Evolutionary conservation across 495 filamentous ascomycete species (phyloP), one percentile per base, ranked within the genome.

Genomic region (Aspergillus baeticus): DNA sequence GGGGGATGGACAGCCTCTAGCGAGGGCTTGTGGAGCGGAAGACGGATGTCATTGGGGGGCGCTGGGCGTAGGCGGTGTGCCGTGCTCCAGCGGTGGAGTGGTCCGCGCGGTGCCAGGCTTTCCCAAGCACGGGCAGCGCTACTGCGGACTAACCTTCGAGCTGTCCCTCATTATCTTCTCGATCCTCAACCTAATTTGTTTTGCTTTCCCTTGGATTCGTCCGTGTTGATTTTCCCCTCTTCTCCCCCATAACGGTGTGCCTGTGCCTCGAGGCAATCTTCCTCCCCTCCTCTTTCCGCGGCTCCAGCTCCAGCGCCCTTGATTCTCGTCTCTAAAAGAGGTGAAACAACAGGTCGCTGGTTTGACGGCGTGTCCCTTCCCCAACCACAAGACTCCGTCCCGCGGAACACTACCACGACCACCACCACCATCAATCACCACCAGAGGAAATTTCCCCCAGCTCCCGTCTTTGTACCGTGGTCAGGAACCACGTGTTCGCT

Each of bases 1-100:
- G 34, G 18, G 39, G 31, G 14, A 38, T 43, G 33, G 45, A 59
- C 51, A 55, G 51, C 58, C 58, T 60, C 38, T 60, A 45, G 36
- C 45, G 10, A 29, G 37, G 47, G 46, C 36, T 23, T 55, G 52
- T 55, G 58, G 51, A 23, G 23, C 31, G 5, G 47, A 3, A 31
- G 13, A 14, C 7, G 10, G 31, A 10, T 54, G 37, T 43, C 35
- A 59, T 59, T 59, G 57, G 57, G 36, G 17, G 39, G 1, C 10
- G 22, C 2, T 21, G 36, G 38, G 38, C 7, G 15, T 31, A 31
- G 31, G 38, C 38, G 18, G 37, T 57, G 53, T 20, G 29, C 15
- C 31, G 23, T 29, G n/a, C n/a, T 8, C 26, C 26, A 29, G 26
- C 26, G 26, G 26, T 29, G 26, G 26, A 29, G 26, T 29, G 26